phyloP scores from a whole-genome alignment of 305 asterid species.

The Fraxinus greggii region DNA sequence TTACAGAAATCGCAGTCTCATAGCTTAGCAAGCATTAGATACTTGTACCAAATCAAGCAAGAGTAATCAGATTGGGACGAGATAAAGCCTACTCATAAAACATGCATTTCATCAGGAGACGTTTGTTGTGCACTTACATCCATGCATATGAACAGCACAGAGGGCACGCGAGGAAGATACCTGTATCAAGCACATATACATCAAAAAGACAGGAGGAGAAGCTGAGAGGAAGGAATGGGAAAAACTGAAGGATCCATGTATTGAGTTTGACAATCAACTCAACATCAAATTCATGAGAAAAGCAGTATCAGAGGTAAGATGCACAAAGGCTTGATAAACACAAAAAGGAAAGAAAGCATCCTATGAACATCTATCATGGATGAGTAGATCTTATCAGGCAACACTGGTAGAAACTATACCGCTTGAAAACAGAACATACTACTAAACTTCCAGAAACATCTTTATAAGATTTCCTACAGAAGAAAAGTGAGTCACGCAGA shows the following conservation, averaged over 20 bases:
- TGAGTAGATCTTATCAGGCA: conserved; percentile 38
- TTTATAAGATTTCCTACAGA: conserved; percentile 38
- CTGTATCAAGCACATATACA: conserved; percentile 17
- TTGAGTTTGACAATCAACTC: conserved; percentile 30
- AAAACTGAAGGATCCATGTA: conserved; percentile 32
- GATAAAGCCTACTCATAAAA: conserved; percentile 19
- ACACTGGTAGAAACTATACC: conserved; percentile 28
- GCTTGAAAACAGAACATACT: conserved; percentile 24
- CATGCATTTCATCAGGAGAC: conserved; percentile 22
- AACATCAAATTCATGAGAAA: conserved; percentile 41
- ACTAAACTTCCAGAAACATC: conserved; percentile 36
- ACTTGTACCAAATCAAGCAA: conserved; percentile 16
- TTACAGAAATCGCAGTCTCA: conserved; percentile 18
- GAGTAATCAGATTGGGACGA: conserved; percentile 23
- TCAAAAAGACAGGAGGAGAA: conserved; percentile 27
- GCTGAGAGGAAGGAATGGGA: conserved; percentile 36
- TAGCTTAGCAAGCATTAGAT: conserved; percentile 16
- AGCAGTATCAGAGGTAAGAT: conserved; percentile 39
- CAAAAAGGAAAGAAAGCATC: conserved; percentile 38
- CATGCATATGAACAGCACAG: conserved; percentile 19
- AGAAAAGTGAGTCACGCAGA: conserved; percentile 34
- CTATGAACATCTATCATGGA: conserved; percentile 32
- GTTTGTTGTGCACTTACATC: conserved; percentile 21
- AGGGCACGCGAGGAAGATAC: conserved; percentile 25
- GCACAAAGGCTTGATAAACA: conserved; percentile 33